Evolutionary conservation across 2,329 filamentous ascomycete species (phyloP).

Genomic region (Zymoseptoria passerinii): DNA sequence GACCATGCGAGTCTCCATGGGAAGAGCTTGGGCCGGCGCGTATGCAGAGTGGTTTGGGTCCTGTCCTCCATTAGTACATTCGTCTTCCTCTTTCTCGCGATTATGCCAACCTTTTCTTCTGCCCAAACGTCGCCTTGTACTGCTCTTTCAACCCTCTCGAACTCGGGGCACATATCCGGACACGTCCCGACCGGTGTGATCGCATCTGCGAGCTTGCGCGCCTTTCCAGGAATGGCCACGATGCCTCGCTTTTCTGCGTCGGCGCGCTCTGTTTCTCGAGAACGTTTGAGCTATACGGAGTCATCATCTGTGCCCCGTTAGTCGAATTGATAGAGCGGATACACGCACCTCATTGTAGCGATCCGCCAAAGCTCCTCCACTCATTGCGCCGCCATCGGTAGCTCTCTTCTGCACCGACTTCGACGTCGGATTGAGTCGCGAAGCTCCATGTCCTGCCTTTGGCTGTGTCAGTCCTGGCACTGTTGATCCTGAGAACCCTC

Average conservation of each 20-base stretch:
- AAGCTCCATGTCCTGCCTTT: background rate
- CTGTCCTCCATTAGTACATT: conserved; percentile 22
- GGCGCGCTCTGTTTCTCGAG: conserved; percentile 43
- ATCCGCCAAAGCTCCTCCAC: conserved; percentile 13
- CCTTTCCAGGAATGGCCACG: conserved; percentile 52
- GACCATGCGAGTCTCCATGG: conserved; percentile 48
- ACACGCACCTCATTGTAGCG: conserved; percentile 19
- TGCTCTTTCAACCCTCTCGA: conserved; percentile 53
- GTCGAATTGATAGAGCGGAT: conserved; percentile 8
- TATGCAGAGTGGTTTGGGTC: conserved; percentile 23
- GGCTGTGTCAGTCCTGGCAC: conserved; percentile 1
- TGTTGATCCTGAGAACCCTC: conserved; percentile 5
- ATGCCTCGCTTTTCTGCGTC: conserved; percentile 46
- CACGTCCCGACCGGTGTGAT: conserved; percentile 56
- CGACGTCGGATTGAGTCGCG: background rate
- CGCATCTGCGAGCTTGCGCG: conserved; percentile 51
- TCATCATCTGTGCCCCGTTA: conserved; percentile 23
- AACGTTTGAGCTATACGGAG: conserved; percentile 37
- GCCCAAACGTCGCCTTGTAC: conserved; percentile 54
- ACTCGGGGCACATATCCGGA: conserved; percentile 57
- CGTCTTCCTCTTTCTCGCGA: conserved; percentile 9
- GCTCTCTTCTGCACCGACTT: background rate
- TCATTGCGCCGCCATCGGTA: conserved; percentile 2
- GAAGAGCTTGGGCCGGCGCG: conserved; percentile 27
- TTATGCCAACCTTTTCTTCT: conserved; percentile 47